Evolutionary conservation across 495 filamentous ascomycete species (phyloP), one percentile per base, ranked within the genome.

Genomic region (Hapsidospora chrysogenum): DNA sequence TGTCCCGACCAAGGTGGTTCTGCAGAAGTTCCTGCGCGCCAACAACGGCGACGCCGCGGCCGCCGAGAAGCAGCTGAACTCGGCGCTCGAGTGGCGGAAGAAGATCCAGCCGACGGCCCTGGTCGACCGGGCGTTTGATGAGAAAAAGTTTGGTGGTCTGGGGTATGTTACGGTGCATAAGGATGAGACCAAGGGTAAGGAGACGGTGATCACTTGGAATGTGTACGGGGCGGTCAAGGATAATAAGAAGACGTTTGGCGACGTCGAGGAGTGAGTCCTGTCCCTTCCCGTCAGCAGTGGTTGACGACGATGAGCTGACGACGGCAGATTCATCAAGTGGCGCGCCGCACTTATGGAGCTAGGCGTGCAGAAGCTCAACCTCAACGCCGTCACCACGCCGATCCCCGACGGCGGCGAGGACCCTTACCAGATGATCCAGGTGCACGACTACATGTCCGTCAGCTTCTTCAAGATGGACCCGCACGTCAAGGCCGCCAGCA

Each of bases 1-100:
- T 46, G 59, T 85, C 29, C 75, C 72, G 29, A 86, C 76, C n/a
- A 72, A 73, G 45, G 73, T 92, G 40, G 68, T 94, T 30, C 54
- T 92, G 34, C 83, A 92, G 48, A 94, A 93, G 60, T 93, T 85
- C 56, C 70, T 94, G 20, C 79, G 85, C 38, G 85, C 85, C 44
- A 93, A 92, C 48, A 68, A 74, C 31, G 78, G 80, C 29, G 74
- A 87, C 43, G 46, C 85, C 2, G 59, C 57, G 35, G 71, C 73
- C 41, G 83, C 85, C 2, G 70, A 71, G 42, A 66, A 72, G 20
- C 85, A 93, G 57, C 69, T 94, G 17, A 65, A 57, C 41, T 75
- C 77, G 47, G 83, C 85, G 1, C 60, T 93, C 9, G 64, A 78
- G 32, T 94, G 83, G 83, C 72, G 85, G 25, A 77, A 76, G 53